Base-by-base conservation (phyloP, 768 basidiomycete genomes). In the Grammothele lineata region DNA sequence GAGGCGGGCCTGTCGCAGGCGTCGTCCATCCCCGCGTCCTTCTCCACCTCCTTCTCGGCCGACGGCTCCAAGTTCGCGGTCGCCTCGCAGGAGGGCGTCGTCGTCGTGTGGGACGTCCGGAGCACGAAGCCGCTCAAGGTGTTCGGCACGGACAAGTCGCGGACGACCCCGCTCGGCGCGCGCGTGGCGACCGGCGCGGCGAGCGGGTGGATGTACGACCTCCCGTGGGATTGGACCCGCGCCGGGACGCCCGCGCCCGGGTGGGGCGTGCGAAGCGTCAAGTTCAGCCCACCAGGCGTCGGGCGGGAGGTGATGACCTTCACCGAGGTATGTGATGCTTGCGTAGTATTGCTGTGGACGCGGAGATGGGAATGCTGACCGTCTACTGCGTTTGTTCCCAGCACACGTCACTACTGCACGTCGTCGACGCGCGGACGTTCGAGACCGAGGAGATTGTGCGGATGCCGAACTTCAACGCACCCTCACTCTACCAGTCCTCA, bases 371-470 rank as follows among this genome's bases (percentile, higher is more conserved):
- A 26, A 41, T 26, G 40, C 40, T 51, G 25, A 43, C 26, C 37
- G 5, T 23, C 45, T 21, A n/a, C 37, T 21, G 15, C 25, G 19
- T 15, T 23, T 26, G 25, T 3, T 8, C 15, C 18, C 55, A 93
- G 88, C 92, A 95, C 61, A 87, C 88, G 2, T 84, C 78, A 24
- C 65, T 86, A 30, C 62, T 95, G 7, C 93, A 96, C 58, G 72
- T 94, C 47, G 71, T 95, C 40, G 93, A 96, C 59, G 90, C 92
- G 3, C 75, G 81, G 37, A 93, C 90, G 0, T 94, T 94, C 56
- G 83, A 91, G 59, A 77, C 76, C 5, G 83, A 87, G 51, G 81
- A 88, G 50, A 73, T 84, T 15, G 62, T 89, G 17, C 77, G 72
- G 43, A 73, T 85, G 37, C 83, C 83, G 3, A 65, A 65, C 21